Percentiles rank a stretch among this genome's conserved stretches.
Conservation (phyloP, 768 basidiomycete species). For the Daedalea quercina region DNA sequence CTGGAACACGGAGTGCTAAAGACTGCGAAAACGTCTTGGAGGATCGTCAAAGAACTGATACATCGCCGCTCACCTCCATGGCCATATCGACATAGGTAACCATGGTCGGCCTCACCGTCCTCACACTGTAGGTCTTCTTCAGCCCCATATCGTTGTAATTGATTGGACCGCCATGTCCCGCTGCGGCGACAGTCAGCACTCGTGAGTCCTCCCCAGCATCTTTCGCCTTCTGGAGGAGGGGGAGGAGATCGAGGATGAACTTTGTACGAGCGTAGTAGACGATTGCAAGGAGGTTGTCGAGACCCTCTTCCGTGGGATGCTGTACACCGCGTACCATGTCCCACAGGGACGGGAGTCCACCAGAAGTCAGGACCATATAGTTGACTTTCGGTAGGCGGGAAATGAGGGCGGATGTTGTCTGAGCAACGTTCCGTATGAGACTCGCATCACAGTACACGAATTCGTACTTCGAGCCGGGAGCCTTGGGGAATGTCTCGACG, state of each 20-base stretch:
- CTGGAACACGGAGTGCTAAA: slow-evolving; percentile 32
- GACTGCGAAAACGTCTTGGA: slow-evolving; percentile 31
- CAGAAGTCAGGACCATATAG: slow-evolving; percentile 43
- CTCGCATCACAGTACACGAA: slow-evolving; percentile 48
- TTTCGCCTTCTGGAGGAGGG: slow-evolving; percentile 35
- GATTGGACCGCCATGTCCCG: slow-evolving; percentile 29
- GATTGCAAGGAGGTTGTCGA: slow-evolving; percentile 34
- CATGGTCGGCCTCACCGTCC: slow-evolving; percentile 26
- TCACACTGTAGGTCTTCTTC: slow-evolving; percentile 35
- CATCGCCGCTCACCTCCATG: slow-evolving; percentile 33
- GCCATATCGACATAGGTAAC: slow-evolving; percentile 47
- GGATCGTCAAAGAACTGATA: background rate
- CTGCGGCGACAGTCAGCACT: slow-evolving; percentile 37
- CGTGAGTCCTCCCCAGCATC: slow-evolving; percentile 43
- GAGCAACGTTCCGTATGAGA: slow-evolving; percentile 42
- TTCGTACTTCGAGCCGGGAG: slow-evolving; percentile 26
- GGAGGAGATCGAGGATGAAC: slow-evolving; percentile 39
- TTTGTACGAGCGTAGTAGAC: slow-evolving; percentile 48
- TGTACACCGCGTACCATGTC: slow-evolving; percentile 18
- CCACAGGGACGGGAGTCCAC: slow-evolving; percentile 21
- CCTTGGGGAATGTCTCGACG: slow-evolving; percentile 35
- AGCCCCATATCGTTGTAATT: slow-evolving; percentile 43
- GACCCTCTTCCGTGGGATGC: slow-evolving; percentile 37
- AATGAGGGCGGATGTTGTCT: slow-evolving; percentile 23
- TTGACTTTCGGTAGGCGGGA: slow-evolving; percentile 40